A percentile compares a stretch with the other conserved stretches of the same genome.
These are phyloP conservation scores for Noccaea bulbosa DNA, from an alignment of 345 rosid species.

Conservation along the genomic window DNA sequence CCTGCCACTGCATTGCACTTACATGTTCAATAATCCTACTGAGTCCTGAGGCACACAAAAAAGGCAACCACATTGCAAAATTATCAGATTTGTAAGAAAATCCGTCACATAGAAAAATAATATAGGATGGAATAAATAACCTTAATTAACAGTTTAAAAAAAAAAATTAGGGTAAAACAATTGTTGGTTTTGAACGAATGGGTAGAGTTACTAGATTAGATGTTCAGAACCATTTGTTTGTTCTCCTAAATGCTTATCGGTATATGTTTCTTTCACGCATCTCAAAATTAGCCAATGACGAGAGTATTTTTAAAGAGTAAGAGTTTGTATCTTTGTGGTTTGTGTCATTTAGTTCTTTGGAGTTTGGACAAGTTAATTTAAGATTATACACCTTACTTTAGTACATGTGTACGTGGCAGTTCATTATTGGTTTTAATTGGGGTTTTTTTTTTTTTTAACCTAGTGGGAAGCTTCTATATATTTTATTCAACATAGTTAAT, in stretches of 20 bases:
- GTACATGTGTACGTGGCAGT: not conserved
- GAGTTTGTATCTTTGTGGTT: constrained; percentile 12
- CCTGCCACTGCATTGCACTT: not conserved
- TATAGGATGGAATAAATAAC: not conserved
- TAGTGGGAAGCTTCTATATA: constrained; percentile 27
- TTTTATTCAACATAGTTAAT: constrained; percentile 20
- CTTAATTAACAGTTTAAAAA: too few relatives aligned
- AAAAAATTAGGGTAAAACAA: too few relatives aligned
- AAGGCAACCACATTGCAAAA: not conserved
- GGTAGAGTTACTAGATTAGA: constrained; percentile 1
- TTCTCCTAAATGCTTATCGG: not conserved
- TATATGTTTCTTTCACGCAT: constrained; percentile 2
- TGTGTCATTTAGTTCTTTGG: not conserved
- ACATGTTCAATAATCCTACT: not conserved
- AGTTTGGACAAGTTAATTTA: constrained; percentile 1
- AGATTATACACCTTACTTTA: not conserved
- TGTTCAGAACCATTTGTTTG: constrained; percentile 3
- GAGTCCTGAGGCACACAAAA: not conserved
- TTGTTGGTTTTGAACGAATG: not conserved
- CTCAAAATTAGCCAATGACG: constrained; percentile 11
- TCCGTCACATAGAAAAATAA: not conserved
- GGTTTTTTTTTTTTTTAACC: not conserved
- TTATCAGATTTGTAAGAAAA: not conserved
- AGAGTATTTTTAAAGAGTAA: not conserved
- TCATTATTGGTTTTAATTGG: not conserved